phyloP scores from a whole-genome alignment of 768 basidiomycete genomes.

The Mycena olivaceomarginata region DNA sequence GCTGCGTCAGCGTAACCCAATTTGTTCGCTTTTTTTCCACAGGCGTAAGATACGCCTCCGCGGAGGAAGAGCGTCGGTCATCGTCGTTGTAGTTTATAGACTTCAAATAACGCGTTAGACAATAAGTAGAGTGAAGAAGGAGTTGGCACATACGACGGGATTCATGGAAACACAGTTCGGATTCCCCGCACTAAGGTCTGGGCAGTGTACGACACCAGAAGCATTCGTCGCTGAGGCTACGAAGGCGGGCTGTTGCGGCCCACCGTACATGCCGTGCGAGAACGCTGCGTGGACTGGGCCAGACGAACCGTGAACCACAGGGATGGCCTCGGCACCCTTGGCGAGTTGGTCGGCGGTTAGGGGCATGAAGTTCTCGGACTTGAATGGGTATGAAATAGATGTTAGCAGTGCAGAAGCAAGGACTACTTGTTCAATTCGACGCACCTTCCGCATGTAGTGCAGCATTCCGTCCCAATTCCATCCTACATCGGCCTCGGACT shows the following conservation, averaged over 20 bases:
- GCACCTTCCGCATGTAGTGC: constrained; percentile 34
- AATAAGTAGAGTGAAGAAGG: background rate
- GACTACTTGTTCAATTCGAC: background rate
- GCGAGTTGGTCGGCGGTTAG: constrained; percentile 31
- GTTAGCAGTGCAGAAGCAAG: no score
- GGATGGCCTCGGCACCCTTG: constrained; percentile 27
- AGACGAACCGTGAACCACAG: constrained; percentile 16
- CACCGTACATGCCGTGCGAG: constrained; percentile 33
- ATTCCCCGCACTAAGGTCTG: constrained; percentile 67
- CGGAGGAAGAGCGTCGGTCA: constrained; percentile 74
- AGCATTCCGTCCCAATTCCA: constrained; percentile 33
- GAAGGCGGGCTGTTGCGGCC: constrained; percentile 34
- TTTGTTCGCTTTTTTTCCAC: constrained; percentile 66
- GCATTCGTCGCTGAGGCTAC: constrained; percentile 22
- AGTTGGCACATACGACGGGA: constrained; percentile 61
- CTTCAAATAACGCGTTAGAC: constrained; percentile 45
- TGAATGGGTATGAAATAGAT: background rate
- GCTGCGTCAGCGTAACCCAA: constrained; percentile 68
- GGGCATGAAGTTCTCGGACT: constrained; percentile 35
- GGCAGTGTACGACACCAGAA: constrained; percentile 62
- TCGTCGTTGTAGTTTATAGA: constrained; percentile 66
- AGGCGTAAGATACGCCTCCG: constrained; percentile 71
- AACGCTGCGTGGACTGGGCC: constrained; percentile 32
- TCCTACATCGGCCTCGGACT: constrained; percentile 20
- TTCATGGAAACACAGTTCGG: constrained; percentile 74